Percentiles rank a stretch among this genome's conserved stretches.
These are phyloP conservation scores for Diaporthe sp. DNA, from an alignment of 2,329 filamentous ascomycete species.

Conservation along the genomic window DNA sequence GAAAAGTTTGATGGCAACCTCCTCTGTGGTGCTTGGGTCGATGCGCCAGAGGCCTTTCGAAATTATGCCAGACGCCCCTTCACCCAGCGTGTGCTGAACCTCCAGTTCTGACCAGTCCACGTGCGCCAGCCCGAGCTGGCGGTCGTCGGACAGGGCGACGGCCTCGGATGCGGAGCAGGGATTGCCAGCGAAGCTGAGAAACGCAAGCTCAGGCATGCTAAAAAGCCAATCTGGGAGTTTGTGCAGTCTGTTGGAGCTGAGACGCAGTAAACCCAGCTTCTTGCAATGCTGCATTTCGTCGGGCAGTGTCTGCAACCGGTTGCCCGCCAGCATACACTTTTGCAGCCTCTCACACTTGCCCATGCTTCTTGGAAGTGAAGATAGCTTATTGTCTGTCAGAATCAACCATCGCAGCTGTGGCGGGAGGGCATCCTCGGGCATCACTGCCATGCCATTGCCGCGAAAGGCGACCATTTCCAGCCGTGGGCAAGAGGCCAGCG, in stretches of 20 bases:
- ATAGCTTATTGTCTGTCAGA: conserved; percentile 60
- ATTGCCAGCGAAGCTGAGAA: conserved; percentile 63
- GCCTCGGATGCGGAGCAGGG: conserved; percentile 52
- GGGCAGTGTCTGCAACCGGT: conserved; percentile 56
- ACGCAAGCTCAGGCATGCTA: conserved; percentile 59
- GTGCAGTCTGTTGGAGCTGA: conserved; percentile 58
- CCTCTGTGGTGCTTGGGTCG: conserved; percentile 46
- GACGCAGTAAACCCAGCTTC: conserved; percentile 58
- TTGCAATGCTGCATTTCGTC: conserved; percentile 58
- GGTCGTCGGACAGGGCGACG: background rate
- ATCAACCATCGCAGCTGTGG: conserved; percentile 61
- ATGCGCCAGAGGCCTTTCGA: conserved; percentile 55
- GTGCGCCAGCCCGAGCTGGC: conserved; percentile 47
- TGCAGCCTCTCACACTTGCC: conserved; percentile 58
- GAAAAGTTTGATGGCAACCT: conserved; percentile 64
- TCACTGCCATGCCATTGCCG: conserved; percentile 57
- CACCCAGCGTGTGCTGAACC: conserved; percentile 56
- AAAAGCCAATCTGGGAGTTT: conserved; percentile 59
- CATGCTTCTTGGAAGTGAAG: conserved; percentile 56
- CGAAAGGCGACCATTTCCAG: conserved; percentile 66
- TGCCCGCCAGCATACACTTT: conserved; percentile 65
- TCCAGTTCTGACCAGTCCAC: conserved; percentile 58
- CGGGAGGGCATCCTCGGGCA: conserved; percentile 59
- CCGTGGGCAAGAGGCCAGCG: conserved; percentile 56
- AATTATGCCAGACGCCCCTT: conserved; percentile 62